phyloP scores from a whole-genome alignment of 768 basidiomycete genomes.

The Tylopilus sp. region DNA sequence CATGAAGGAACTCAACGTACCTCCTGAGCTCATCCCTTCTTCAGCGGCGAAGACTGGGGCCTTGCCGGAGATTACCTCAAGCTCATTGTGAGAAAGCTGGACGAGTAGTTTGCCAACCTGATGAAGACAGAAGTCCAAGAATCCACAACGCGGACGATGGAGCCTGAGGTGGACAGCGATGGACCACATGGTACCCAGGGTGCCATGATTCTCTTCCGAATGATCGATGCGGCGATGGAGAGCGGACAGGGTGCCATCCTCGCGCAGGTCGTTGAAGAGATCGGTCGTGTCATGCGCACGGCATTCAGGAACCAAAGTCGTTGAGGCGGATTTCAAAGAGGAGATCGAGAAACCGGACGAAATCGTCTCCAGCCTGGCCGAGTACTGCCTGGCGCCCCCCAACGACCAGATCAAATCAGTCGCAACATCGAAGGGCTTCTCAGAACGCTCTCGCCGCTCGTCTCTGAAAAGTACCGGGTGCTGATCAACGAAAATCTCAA shows the following conservation, averaged over 20 bases:
- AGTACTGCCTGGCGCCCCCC: too few species aligned
- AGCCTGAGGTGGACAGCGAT: slow-evolving; percentile 84
- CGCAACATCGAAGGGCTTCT: too few species aligned
- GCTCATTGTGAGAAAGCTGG: too few species aligned
- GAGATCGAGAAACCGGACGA: slow-evolving; percentile 93
- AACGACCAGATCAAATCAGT: too few species aligned
- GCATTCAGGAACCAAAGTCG: slow-evolving; percentile 79
- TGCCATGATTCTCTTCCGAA: slow-evolving; percentile 93
- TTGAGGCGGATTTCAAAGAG: too few species aligned
- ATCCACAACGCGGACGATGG: slow-evolving; percentile 77
- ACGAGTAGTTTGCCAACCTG: too few species aligned
- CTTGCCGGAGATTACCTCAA: slow-evolving; percentile 93
- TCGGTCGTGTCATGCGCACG: slow-evolving; percentile 88
- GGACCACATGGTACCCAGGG: slow-evolving; percentile 90
- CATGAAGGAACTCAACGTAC: slow-evolving; percentile 94
- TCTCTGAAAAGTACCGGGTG: slow-evolving; percentile 86
- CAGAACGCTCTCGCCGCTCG: slow-evolving; percentile 82
- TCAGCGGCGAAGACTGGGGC: too few species aligned
- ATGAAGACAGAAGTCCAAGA: slow-evolving; percentile 88
- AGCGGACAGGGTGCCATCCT: slow-evolving; percentile 95
- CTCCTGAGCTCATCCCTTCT: slow-evolving; percentile 80
- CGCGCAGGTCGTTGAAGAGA: slow-evolving; percentile 86
- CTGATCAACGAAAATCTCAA: too few species aligned
- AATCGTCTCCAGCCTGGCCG: slow-evolving; percentile 83
- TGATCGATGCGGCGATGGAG: slow-evolving; percentile 88